Conservation (phyloP, 1,139 yeast genomes). For the Yamadazyma aaseri region DNA sequence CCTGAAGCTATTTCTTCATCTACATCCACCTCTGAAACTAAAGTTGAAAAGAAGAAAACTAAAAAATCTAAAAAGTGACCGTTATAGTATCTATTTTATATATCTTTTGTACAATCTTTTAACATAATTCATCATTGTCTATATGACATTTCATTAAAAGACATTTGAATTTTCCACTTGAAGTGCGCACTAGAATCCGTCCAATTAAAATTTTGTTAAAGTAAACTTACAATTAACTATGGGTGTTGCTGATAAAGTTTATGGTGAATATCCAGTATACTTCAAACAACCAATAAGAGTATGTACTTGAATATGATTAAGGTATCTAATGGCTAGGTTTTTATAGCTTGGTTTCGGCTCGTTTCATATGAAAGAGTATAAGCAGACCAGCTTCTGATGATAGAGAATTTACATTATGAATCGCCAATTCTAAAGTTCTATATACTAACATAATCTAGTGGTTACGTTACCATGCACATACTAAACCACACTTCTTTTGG, state of each 20-base stretch:
- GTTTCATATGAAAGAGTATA: no score
- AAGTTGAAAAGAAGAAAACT: conserved; percentile 18
- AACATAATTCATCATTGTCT: not conserved
- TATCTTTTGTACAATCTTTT: no score
- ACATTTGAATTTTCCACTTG: not conserved
- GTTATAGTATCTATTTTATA: no score
- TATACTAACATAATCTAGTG: conserved; percentile 50
- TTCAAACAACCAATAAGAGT: conserved; percentile 64
- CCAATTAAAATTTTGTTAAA: conserved; percentile 14
- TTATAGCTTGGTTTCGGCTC: no score
- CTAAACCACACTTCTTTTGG: conserved; percentile 74
- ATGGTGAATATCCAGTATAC: conserved; percentile 60
- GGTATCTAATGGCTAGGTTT: no score
- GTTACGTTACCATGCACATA: conserved; percentile 77
- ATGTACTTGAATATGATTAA: no score
- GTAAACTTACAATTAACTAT: conserved; percentile 10
- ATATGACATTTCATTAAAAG: not conserved
- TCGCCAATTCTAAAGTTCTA: no score
- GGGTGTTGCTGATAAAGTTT: conserved; percentile 34
- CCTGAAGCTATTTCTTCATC: conserved; percentile 19
- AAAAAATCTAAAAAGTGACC: conserved; percentile 10
- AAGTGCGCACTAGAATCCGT: conserved; percentile 7
- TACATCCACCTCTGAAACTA: conserved; percentile 18
- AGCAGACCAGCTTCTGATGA: no score
- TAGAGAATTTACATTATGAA: no score